Evolutionary conservation across 2,329 filamentous ascomycete genomes (phyloP).

Genomic region (Calonectria multiphialidica): DNA sequence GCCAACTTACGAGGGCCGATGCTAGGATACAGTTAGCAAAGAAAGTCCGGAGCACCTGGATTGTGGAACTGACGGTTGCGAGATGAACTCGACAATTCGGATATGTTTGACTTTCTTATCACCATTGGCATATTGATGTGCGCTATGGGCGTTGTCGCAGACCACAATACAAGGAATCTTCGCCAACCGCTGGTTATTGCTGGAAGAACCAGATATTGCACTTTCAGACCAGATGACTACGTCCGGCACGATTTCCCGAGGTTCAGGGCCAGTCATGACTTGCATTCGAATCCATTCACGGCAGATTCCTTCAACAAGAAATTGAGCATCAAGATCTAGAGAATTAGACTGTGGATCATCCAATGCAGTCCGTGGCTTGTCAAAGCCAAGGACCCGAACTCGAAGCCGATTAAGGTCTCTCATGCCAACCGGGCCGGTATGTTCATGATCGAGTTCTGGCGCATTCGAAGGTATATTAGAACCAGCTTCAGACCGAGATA

Average conservation of each 20-base stretch:
- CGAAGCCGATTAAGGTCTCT: slow-evolving; percentile 47
- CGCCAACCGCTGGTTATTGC: background rate
- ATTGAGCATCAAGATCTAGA: background rate
- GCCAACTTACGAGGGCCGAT: slow-evolving; percentile 53
- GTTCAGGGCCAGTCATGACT: slow-evolving; percentile 24
- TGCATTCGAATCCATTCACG: slow-evolving; percentile 33
- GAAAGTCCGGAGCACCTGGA: fast-evolving
- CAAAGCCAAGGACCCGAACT: slow-evolving; percentile 29
- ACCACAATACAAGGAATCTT: slow-evolving; percentile 47
- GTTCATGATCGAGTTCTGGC: slow-evolving; percentile 27
- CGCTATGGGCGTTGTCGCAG: slow-evolving; percentile 48
- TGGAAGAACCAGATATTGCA: background rate
- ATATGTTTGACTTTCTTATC: slow-evolving; percentile 28
- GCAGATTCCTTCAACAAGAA: slow-evolving; percentile 24
- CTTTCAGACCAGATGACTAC: slow-evolving; percentile 41
- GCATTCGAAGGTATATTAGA: background rate
- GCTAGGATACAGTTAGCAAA: slow-evolving; percentile 28
- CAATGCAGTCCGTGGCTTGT: background rate
- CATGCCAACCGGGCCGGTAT: slow-evolving; percentile 45
- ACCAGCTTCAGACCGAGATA: slow-evolving; percentile 29
- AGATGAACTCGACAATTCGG: slow-evolving; percentile 52
- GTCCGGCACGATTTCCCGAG: slow-evolving; percentile 37
- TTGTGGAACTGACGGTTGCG: slow-evolving; percentile 49
- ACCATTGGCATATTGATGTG: slow-evolving; percentile 41
- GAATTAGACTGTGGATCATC: background rate